A percentile compares a stretch with the other conserved stretches of the same genome.
These are phyloP conservation scores for Trametopsis cervina DNA, from an alignment of 768 basidiomycete genomes.

Conservation along the genomic window DNA sequence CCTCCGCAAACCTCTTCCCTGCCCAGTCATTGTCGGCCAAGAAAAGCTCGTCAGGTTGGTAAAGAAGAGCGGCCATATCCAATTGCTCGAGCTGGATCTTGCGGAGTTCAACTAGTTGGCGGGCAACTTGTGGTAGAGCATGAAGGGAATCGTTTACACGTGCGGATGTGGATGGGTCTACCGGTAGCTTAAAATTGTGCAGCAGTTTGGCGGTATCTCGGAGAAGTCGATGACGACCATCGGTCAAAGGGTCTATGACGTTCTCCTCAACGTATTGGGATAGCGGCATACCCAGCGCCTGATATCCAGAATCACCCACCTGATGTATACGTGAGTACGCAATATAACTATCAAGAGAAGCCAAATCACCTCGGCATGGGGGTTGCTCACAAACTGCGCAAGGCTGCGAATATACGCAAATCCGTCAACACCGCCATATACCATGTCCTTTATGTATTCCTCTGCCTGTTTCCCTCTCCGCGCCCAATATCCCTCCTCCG, in stretches of 20 bases:
- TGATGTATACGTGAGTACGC: not conserved
- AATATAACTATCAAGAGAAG: not conserved
- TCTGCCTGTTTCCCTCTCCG: constrained; percentile 48
- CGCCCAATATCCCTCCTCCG: constrained; percentile 39
- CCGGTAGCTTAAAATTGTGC: constrained; percentile 7
- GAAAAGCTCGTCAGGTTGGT: constrained; percentile 34
- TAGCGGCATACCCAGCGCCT: constrained; percentile 28
- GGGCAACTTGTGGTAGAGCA: constrained; percentile 15
- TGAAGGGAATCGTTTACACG: constrained; percentile 15
- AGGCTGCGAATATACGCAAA: constrained; percentile 71
- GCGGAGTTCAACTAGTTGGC: constrained; percentile 15
- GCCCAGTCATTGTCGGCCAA: constrained; percentile 30
- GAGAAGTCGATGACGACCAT: constrained; percentile 32
- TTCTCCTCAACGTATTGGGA: constrained; percentile 34
- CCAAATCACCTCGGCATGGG: constrained; percentile 13
- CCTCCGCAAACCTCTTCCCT: constrained; percentile 25
- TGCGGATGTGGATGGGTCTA: constrained; percentile 3
- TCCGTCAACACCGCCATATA: constrained; percentile 75
- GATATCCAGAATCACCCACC: not conserved
- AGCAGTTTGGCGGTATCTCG: constrained; percentile 21
- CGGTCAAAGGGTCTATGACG: constrained; percentile 34
- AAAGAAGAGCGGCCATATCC: constrained; percentile 39
- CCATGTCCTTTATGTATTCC: constrained; percentile 63
- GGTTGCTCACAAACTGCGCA: constrained; percentile 55
- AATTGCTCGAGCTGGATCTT: constrained; percentile 20